Evolutionary conservation across 441 rosid species (phyloP).

Genomic region (Croton setiger): DNA sequence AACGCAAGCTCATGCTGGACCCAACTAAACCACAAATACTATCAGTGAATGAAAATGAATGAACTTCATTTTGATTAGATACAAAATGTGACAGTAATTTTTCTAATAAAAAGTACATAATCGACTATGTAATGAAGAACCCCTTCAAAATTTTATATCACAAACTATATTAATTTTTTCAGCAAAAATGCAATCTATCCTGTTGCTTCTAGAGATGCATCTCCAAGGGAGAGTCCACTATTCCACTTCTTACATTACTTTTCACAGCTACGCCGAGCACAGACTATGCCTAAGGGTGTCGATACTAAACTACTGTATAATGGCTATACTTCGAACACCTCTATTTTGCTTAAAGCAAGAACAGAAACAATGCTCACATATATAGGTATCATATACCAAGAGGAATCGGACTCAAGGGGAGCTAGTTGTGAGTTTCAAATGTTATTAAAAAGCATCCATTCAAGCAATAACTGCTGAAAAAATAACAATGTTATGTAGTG

Average conservation of each 20-base stretch:
- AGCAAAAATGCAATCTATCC: not conserved
- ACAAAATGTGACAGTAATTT: not conserved
- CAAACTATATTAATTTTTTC: no score
- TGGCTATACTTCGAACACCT: not conserved
- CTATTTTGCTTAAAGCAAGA: not conserved
- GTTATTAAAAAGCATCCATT: not conserved
- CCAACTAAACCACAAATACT: not conserved
- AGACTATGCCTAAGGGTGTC: not conserved
- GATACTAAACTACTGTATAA: not conserved
- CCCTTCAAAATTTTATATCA: not conserved
- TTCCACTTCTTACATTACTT: not conserved
- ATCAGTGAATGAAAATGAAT: not conserved
- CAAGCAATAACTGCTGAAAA: not conserved
- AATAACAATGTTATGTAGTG: not conserved
- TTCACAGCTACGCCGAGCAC: not conserved
- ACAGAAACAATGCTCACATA: no score
- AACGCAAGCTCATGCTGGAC: conserved; percentile 1
- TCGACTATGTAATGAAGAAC: not conserved
- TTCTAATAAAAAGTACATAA: not conserved
- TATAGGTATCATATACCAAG: not conserved
- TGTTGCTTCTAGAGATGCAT: not conserved
- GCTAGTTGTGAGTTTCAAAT: not conserved
- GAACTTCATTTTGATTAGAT: not conserved
- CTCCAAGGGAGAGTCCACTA: not conserved
- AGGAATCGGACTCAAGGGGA: not conserved